Base-by-base conservation (phyloP, 192 early-diverging fungal genomes). In the Entomortierella parvispora region DNA sequence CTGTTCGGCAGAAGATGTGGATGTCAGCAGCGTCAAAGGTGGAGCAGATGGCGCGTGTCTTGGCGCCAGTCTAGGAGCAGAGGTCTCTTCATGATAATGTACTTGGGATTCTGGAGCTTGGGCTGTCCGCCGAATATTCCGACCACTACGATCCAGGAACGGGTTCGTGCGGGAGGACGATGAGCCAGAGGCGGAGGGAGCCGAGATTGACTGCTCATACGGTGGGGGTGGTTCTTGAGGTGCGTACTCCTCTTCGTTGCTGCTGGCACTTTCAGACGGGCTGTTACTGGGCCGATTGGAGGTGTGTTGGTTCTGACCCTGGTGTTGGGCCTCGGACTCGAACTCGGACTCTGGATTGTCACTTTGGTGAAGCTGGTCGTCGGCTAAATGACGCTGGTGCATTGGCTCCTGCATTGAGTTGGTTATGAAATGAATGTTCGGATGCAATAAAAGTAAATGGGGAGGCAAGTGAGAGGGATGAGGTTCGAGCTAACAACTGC, bases 201-300 rank as follows among this genome's bases (percentile, higher is more conserved):
- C 17, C 8, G 29, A 34, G 18, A 75, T 28, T 15, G 71, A 67
- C 45, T 75, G 63, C 33, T 75, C 71, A 37, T 75, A 75, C 12
- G 71, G 42, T 20, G 71, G 70, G 20, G 70, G 71, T 20, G 64
- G 71, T 4, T 75, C 71, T 1, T 60, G 47, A 7, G 60, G 47
- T 10, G 56, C 26, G 18, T 59, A 54, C 18, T 31, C 25, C 26
- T 37, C 52, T 12, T 34, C 20, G 26, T 37, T 26, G 31, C n/a
- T 26, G 46, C 29, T 28, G 29, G 43, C 12, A 28, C 44, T 46
- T 15, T 26, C 43, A 28, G 56, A 33, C 33, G 17, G 29, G 55
- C n/a, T 57, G 33, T 29, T 61, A 45, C 15, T 43, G 44, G 44
- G 18, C 25, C 20, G 8, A 15, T 17, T 37, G 29, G 26, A 3